These are phyloP conservation scores for Globisporangium camurandrum DNA, from an alignment of 352 stramenopile species.

Conservation along the genomic window DNA sequence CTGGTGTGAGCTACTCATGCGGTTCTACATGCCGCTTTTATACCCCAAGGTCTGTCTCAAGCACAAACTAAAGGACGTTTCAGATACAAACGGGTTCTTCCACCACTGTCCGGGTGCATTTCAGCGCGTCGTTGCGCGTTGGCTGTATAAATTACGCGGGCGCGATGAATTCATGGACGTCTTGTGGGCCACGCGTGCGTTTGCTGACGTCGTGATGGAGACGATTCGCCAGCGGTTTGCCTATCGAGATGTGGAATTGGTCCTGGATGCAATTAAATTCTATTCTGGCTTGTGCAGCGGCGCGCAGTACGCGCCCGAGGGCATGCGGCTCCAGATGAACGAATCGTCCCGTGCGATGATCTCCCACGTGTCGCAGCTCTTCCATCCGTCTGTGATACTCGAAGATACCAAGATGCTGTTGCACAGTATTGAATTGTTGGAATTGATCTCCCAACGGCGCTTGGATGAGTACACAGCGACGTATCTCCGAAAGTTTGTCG, in stretches of 20 bases:
- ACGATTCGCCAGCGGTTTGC: conserved; percentile 81
- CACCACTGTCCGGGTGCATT: conserved; percentile 84
- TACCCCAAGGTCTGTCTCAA: conserved; percentile 85
- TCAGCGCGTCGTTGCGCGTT: conserved; percentile 76
- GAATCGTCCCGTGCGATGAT: conserved; percentile 81
- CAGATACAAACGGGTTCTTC: conserved; percentile 75
- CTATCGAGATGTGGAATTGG: conserved; percentile 77
- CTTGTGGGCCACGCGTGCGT: conserved; percentile 70
- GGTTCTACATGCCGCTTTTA: conserved; percentile 85
- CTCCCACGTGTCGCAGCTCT: conserved; percentile 82
- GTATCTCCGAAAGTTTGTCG: conserved; percentile 82
- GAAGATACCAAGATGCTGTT: conserved; percentile 80
- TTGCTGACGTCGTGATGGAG: conserved; percentile 83
- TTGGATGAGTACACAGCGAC: conserved; percentile 82
- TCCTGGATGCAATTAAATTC: conserved; percentile 84
- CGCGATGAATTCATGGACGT: conserved; percentile 81
- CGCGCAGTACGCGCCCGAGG: conserved; percentile 60
- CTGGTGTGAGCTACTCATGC: conserved; percentile 84
- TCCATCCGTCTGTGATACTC: conserved; percentile 77
- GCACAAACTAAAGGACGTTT: conserved; percentile 79
- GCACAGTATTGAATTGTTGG: conserved; percentile 81
- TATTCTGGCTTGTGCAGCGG: conserved; percentile 77
- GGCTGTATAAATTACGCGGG: conserved; percentile 80
- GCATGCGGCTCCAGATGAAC: conserved; percentile 79
- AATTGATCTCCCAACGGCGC: conserved; percentile 73